Percentiles rank a stretch among this genome's conserved stretches.
Conservation (phyloP, 768 basidiomycete genomes). For the Leccinum uliginosum region DNA sequence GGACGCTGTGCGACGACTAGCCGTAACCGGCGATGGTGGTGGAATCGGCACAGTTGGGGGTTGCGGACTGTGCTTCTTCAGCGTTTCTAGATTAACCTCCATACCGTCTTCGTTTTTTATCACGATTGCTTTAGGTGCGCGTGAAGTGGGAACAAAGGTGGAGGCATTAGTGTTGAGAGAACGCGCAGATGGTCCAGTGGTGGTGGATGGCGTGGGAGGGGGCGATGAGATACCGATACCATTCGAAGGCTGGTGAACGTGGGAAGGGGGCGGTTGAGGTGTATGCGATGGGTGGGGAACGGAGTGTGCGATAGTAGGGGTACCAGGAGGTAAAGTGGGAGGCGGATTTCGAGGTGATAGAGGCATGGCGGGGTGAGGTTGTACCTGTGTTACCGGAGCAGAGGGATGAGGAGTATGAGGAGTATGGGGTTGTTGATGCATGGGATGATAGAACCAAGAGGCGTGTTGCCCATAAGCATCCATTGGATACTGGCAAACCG, state of each 20-base stretch:
- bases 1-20: constrained; percentile 26
- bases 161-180: constrained; percentile 59
- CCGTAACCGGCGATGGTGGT: constrained; percentile 31
- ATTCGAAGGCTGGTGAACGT: constrained; percentile 41
- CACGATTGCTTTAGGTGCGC: constrained; percentile 41
- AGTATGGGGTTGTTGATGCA: constrained; percentile 42
- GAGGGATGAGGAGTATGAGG: constrained; percentile 40
- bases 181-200: constrained; percentile 36
- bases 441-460: constrained; percentile 37
- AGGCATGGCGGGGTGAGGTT: constrained; percentile 48
- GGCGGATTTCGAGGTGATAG: constrained; percentile 68
- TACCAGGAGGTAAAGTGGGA: constrained; percentile 54
- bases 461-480: constrained; percentile 45
- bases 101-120: constrained; percentile 63
- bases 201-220: constrained; percentile 62
- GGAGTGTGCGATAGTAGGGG: constrained; percentile 64
- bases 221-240: constrained; percentile 51
- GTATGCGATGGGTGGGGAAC: constrained; percentile 43
- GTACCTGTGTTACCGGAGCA: constrained; percentile 35
- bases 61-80: constrained; percentile 46
- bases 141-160: constrained; percentile 57
- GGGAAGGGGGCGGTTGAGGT: constrained; percentile 43
- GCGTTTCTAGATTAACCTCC: constrained; percentile 55
- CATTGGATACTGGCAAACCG: constrained; percentile 36
- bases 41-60: constrained; percentile 38